These are phyloP conservation scores for Mallotus repandus DNA, from an alignment of 441 rosid species.

Conservation along the genomic window DNA sequence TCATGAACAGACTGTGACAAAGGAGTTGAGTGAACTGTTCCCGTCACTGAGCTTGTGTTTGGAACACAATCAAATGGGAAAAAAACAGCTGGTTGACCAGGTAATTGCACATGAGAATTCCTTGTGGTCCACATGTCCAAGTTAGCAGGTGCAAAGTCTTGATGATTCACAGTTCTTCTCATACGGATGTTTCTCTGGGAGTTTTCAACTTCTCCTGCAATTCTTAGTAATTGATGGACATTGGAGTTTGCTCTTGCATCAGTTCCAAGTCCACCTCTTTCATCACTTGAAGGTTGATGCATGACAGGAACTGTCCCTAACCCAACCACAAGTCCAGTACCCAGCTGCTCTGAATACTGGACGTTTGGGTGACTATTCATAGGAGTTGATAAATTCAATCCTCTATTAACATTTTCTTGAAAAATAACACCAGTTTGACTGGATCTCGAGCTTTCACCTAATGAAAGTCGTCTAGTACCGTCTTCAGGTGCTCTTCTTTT, in stretches of 20 bases:
- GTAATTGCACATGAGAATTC: constrained; percentile 8
- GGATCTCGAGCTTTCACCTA: constrained; percentile 25
- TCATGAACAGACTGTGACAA: not conserved
- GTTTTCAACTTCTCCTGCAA: constrained; percentile 14
- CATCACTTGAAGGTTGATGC: not conserved
- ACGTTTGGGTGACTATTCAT: not conserved
- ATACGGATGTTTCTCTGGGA: constrained; percentile 30
- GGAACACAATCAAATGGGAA: not conserved
- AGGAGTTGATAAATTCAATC: constrained; percentile 8
- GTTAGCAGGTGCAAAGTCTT: constrained; percentile 8
- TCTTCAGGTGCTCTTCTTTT: constrained; percentile 36
- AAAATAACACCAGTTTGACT: not conserved
- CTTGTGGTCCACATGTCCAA: not conserved
- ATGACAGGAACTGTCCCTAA: not conserved
- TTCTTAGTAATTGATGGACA: not conserved
- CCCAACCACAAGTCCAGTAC: not conserved
- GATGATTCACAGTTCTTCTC: constrained; percentile 19
- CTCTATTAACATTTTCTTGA: constrained; percentile 12
- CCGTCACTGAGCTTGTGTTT: not conserved
- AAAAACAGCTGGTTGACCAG: constrained; percentile 8
- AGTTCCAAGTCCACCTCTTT: not conserved
- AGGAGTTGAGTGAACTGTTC: not conserved
- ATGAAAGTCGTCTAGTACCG: not conserved
- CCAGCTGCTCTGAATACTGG: not conserved
- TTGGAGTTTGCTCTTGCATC: not conserved